Evolutionary conservation across 106 monocot genomes (phyloP), one percentile per base, ranked within the genome.

Genomic region (Iris macrosiphon): DNA sequence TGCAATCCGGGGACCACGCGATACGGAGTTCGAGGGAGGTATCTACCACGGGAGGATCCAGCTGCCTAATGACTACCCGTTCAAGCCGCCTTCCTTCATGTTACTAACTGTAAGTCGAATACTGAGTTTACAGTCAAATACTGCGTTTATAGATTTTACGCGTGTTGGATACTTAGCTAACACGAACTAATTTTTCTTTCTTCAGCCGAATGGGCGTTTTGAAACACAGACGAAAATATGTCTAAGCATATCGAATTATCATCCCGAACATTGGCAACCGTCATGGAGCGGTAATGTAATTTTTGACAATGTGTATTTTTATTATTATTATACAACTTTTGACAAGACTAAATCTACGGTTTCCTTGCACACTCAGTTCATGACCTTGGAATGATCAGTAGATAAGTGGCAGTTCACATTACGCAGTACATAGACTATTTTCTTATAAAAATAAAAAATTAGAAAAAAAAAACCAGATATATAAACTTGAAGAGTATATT

Each of bases 201-300:
- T 74, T 28, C 75, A 98, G 96, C 90, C 96, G 34, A 98, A 82
- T 83, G 96, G 96, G 18, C 82, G 96, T 14, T 98, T 98, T 71
- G 96, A 98, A 57, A 90, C 87, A 7, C 90, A 98, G 52, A 98
- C 79, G 12, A 90, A 90, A 58, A 98, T 98, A 57, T 98, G 96
- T 64, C 68, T 98, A 21, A 98, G 96, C 79, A 98, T 98, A 59
- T 98, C 96, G 7, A 98, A 98, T 54, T 63, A 98, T 61, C 96
- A 98, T 31, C 96, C 96, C 8, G 96, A 98, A 61, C 96, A 98
- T 55, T 98, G 96, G 96, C 90, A 90, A 60, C 96, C 96, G 32
- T 98, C 96, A 35, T 98, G 96, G 96, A 87, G 96, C 59, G 85
- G 96, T 98, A 77, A 77, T 45, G 33, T 53, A 59, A 1, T 64